Percentiles rank a stretch among this genome's conserved stretches.
Conservation (phyloP, 352 stramenopile genomes). For the Globisporangium iwayamae region DNA sequence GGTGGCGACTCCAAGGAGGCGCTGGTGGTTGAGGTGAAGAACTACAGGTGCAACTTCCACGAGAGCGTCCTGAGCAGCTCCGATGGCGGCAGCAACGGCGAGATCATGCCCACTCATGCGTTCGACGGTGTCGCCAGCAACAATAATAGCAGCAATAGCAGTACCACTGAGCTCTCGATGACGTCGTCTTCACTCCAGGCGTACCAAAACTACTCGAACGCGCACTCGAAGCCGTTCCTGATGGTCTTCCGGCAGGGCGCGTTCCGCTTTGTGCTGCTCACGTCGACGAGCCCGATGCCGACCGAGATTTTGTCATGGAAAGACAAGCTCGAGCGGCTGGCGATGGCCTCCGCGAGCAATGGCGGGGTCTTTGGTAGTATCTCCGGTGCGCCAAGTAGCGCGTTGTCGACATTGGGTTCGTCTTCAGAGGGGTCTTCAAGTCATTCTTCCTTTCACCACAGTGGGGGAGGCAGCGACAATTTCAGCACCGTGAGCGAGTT, state of each 20-base stretch:
- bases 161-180: neutral
- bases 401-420: neutral
- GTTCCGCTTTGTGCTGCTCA: constrained; percentile 54
- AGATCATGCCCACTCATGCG: neutral
- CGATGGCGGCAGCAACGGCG: constrained; percentile 1
- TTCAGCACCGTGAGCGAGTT: constrained; percentile 19
- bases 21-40: constrained; percentile 42
- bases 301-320: constrained; percentile 50
- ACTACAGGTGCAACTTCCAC: constrained; percentile 50
- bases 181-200: constrained; percentile 1
- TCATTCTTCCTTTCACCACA: neutral
- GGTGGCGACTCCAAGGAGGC: constrained; percentile 19
- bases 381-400: constrained; percentile 1
- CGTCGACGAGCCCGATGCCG: constrained; percentile 33
- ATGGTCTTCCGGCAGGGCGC: constrained; percentile 51
- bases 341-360: constrained; percentile 3
- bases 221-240: constrained; percentile 42
- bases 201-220: constrained; percentile 25
- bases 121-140: neutral
- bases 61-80: constrained; percentile 17
- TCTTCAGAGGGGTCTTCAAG: neutral
- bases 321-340: constrained; percentile 48
- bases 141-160: neutral
- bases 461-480: neutral
- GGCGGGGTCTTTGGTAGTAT: constrained; percentile 11